These are phyloP conservation scores for Allium cepa DNA, from an alignment of 106 monocot species.

Conservation along the genomic window DNA sequence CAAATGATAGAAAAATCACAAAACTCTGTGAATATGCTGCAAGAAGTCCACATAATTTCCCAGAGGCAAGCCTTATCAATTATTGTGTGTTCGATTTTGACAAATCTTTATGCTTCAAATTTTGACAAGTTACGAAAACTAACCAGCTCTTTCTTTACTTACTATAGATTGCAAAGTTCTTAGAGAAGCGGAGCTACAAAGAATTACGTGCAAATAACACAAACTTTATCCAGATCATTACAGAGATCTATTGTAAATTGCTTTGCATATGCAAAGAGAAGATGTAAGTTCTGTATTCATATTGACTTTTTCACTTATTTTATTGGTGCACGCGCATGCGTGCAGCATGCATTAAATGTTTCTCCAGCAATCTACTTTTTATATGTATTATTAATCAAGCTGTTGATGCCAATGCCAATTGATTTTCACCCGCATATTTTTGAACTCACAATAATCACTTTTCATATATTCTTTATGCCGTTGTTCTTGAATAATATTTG, in stretches of 20 bases:
- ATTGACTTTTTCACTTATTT: neutral
- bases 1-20: constrained; percentile 88
- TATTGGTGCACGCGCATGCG: too few species aligned
- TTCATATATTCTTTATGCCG: too few species aligned
- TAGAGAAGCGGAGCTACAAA: constrained; percentile 83
- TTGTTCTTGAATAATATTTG: too few species aligned
- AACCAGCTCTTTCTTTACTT: neutral
- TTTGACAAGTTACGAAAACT: too few species aligned
- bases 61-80: constrained; percentile 40
- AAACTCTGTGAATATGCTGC: constrained; percentile 97
- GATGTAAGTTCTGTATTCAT: constrained; percentile 53
- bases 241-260: constrained; percentile 64
- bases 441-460: too few species aligned
- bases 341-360: too few species aligned
- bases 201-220: constrained; percentile 58
- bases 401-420: too few species aligned
- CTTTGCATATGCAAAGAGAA: constrained; percentile 82
- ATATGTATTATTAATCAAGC: too few species aligned
- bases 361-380: too few species aligned
- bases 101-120: too few species aligned
- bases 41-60: constrained; percentile 80
- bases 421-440: too few species aligned
- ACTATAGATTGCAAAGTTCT: constrained; percentile 75
- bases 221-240: constrained; percentile 60
- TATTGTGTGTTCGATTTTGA: too few species aligned